A percentile compares a stretch with the other conserved stretches of the same genome.
These are phyloP conservation scores for Petunia hybrid DNA, from an alignment of 305 asterid genomes.

Conservation along the genomic window DNA sequence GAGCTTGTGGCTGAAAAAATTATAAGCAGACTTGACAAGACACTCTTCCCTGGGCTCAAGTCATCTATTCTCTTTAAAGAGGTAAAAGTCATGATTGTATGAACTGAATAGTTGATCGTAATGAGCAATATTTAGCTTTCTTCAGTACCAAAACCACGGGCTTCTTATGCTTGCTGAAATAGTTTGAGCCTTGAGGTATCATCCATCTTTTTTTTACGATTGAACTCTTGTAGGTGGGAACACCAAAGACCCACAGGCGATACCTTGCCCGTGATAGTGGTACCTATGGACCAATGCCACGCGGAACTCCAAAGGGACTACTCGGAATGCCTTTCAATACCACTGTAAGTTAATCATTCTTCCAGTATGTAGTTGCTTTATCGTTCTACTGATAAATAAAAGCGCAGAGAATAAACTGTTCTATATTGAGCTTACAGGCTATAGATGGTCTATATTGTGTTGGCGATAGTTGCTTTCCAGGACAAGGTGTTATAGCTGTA, in stretches of 20 bases:
- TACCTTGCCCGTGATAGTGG: constrained; percentile 98
- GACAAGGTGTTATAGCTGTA: constrained; percentile 98
- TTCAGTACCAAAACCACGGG: not conserved
- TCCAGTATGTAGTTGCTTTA: not conserved
- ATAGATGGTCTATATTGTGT: constrained; percentile 90
- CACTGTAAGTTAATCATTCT: constrained; percentile 58
- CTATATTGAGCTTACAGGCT: constrained; percentile 58
- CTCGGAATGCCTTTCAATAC: constrained; percentile 98
- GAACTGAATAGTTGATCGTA: not conserved
- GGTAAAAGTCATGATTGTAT: constrained; percentile 51
- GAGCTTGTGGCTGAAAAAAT: constrained; percentile 80
- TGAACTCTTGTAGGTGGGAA: constrained; percentile 78
- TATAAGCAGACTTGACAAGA: constrained; percentile 83
- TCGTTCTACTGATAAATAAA: not conserved
- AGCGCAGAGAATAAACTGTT: constrained; percentile 17
- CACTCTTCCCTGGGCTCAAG: constrained; percentile 86
- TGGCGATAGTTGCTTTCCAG: constrained; percentile 99
- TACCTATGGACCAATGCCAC: constrained; percentile 98
- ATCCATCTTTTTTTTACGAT: constrained; percentile 28
- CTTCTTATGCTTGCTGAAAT: constrained; percentile 23
- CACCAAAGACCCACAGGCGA: constrained; percentile 94
- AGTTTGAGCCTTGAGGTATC: constrained; percentile 19
- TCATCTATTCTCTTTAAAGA: constrained; percentile 81
- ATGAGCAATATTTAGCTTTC: not conserved
- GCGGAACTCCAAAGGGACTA: constrained; percentile 79